Evolutionary conservation across 148 eudicot species (phyloP).

Genomic region (Camellia sinensis): DNA sequence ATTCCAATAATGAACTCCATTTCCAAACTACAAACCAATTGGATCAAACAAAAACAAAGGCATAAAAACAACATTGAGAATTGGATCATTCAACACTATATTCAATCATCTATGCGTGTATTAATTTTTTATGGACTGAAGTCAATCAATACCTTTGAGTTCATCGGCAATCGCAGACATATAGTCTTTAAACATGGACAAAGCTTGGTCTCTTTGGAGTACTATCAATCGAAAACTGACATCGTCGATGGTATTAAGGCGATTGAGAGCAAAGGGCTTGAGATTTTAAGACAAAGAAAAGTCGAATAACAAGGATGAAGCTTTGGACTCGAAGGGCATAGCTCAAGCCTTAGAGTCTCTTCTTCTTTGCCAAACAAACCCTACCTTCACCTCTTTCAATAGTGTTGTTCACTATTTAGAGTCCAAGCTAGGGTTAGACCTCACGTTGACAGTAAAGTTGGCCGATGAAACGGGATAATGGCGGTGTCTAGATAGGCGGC

Average conservation of each 20-base stretch:
- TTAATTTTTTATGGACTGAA: not conserved
- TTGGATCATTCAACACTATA: not conserved
- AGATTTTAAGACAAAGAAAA: slow-evolving; percentile 43
- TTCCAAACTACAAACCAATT: not conserved
- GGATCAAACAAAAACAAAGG: not conserved
- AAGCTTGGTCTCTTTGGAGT: slow-evolving; percentile 33
- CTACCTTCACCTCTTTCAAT: too few relatives aligned
- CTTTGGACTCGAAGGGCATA: slow-evolving; percentile 33
- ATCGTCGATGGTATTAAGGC: slow-evolving; percentile 27
- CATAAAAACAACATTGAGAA: too few relatives aligned
- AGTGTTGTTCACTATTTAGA: too few relatives aligned
- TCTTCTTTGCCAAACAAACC: too few relatives aligned
- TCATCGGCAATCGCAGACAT: slow-evolving; percentile 51
- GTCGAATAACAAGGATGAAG: slow-evolving; percentile 38
- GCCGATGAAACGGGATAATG: too few relatives aligned
- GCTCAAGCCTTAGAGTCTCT: slow-evolving; percentile 13
- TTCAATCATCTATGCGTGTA: not conserved
- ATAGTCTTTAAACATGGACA: slow-evolving; percentile 31
- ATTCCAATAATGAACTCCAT: not conserved
- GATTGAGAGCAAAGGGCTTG: slow-evolving; percentile 37
- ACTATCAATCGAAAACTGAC: slow-evolving; percentile 13
- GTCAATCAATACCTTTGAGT: slow-evolving; percentile 35
- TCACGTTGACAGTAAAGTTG: too few relatives aligned
- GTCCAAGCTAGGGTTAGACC: too few relatives aligned
- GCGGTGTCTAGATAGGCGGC: too few relatives aligned